These are phyloP conservation scores for Talaromyces sp. DNA, from an alignment of 2,329 filamentous ascomycete genomes.

Conservation along the genomic window DNA sequence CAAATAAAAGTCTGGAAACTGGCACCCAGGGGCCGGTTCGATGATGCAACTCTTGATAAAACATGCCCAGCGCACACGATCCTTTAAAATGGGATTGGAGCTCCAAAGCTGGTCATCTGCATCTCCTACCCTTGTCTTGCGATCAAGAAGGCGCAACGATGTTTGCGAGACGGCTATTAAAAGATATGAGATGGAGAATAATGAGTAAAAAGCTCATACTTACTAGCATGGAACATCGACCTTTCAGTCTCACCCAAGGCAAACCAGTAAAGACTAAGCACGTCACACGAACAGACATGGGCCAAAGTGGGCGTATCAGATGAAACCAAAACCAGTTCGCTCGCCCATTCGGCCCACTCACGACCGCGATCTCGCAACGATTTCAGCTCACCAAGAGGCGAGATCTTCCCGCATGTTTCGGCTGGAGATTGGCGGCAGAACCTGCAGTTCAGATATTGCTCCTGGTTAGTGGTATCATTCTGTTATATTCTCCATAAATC, in stretches of 20 bases:
- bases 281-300: slow-evolving; percentile 5
- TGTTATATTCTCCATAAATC: neutral
- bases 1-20: neutral
- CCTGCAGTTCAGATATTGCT: neutral
- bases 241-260: slow-evolving; percentile 8
- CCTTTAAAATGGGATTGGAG: neutral
- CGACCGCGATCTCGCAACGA: slow-evolving; percentile 5
- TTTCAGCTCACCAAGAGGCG: slow-evolving; percentile 3
- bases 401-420: slow-evolving; percentile 4
- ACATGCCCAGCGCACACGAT: slow-evolving; percentile 8
- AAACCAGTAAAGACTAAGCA: slow-evolving; percentile 11
- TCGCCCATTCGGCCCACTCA: slow-evolving; percentile 10
- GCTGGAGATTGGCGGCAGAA: slow-evolving; percentile 1
- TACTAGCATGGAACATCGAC: slow-evolving; percentile 4
- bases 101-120: neutral
- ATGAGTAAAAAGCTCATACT: neutral
- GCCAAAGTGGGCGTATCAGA: neutral
- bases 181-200: neutral
- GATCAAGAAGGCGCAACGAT: neutral
- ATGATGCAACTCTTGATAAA: slow-evolving; percentile 10
- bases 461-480: neutral
- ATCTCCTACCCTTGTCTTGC: neutral
- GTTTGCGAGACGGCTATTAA: neutral
- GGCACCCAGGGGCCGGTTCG: neutral
- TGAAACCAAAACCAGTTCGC: neutral